Conservation (phyloP, 2,329 filamentous ascomycete genomes). For the Fusarium marasasianum region DNA sequence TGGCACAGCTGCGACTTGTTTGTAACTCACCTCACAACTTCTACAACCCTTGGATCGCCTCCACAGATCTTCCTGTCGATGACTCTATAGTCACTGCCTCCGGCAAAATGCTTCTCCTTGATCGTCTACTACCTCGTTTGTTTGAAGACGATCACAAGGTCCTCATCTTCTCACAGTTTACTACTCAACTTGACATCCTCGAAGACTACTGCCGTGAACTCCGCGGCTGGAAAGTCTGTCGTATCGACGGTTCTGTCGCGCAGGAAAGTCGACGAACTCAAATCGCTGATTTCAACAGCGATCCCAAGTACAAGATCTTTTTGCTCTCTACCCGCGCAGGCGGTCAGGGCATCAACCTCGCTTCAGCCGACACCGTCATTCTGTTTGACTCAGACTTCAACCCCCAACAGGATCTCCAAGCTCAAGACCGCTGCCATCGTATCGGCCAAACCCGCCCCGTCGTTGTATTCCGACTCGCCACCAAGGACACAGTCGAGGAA, state of each 20-base stretch:
- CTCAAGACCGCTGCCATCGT: conserved; percentile 92
- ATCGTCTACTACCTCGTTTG: conserved; percentile 81
- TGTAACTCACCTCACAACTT: conserved; percentile 98
- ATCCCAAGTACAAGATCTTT: conserved; percentile 77
- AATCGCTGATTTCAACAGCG: conserved; percentile 77
- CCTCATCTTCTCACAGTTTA: conserved; percentile 96
- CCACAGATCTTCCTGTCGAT: conserved; percentile 70
- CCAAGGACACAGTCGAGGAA: conserved; percentile 92
- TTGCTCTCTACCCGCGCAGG: conserved; percentile 90
- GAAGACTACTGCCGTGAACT: conserved; percentile 84
- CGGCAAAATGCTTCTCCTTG: conserved; percentile 95
- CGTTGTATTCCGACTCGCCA: conserved; percentile 92
- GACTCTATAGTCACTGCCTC: conserved; percentile 86
- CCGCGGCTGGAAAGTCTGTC: conserved; percentile 81
- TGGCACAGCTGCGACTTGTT: conserved; percentile 90
- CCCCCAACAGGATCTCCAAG: conserved; percentile 95
- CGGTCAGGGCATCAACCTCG: conserved; percentile 94
- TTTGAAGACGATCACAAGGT: conserved; percentile 85
- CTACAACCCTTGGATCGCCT: conserved; percentile 84
- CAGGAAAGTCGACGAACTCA: conserved; percentile 76
- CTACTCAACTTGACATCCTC: conserved; percentile 89
- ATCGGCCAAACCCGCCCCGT: conserved; percentile 95
- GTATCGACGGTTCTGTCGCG: conserved; percentile 88
- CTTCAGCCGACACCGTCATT: conserved; percentile 90
- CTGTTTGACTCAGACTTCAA: conserved; percentile 93